Conservation (phyloP, 73 alveolate species). For the Paramecium biaurelia region DNA sequence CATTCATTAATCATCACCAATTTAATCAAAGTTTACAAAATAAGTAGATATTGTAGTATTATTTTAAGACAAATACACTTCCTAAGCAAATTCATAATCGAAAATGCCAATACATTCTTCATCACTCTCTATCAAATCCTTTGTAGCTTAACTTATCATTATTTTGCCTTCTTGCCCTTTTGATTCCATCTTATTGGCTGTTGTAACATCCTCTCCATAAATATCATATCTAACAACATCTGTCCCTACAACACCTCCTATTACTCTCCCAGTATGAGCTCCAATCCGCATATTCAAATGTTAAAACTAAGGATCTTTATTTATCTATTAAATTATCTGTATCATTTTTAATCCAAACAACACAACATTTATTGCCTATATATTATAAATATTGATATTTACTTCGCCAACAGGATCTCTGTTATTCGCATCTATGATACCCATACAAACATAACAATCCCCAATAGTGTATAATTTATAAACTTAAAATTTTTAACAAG, state of each 20-base stretch:
- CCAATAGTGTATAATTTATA: constrained; percentile 98
- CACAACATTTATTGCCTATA: neutral
- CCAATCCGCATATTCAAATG: constrained; percentile 91
- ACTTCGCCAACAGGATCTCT: constrained; percentile 95
- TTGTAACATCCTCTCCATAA: constrained; percentile 96
- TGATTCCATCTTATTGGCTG: constrained; percentile 98
- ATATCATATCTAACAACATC: constrained; percentile 97
- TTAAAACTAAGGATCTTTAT: constrained; percentile 70
- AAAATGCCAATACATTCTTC: constrained; percentile 58
- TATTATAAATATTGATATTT: neutral
- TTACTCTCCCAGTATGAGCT: constrained; percentile 82
- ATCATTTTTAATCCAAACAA: constrained; percentile 89
- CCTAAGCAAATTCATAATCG: constrained; percentile 53
- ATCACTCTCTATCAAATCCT: constrained; percentile 69
- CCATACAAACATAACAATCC: constrained; percentile 97
- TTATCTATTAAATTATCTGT: constrained; percentile 86
- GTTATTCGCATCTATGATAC: constrained; percentile 89
- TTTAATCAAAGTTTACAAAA: constrained; percentile 30
- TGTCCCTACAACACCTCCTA: constrained; percentile 89
- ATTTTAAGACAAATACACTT: constrained; percentile 4
- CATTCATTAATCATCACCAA: neutral
- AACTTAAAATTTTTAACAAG: constrained; percentile 87
- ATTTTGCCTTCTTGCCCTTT: constrained; percentile 89
- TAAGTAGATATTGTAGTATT: constrained; percentile 44
- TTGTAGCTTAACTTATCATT: constrained; percentile 88